Base-by-base conservation (phyloP, 1,284 basidiomycete genomes). In the Apiotrichum gracile region DNA sequence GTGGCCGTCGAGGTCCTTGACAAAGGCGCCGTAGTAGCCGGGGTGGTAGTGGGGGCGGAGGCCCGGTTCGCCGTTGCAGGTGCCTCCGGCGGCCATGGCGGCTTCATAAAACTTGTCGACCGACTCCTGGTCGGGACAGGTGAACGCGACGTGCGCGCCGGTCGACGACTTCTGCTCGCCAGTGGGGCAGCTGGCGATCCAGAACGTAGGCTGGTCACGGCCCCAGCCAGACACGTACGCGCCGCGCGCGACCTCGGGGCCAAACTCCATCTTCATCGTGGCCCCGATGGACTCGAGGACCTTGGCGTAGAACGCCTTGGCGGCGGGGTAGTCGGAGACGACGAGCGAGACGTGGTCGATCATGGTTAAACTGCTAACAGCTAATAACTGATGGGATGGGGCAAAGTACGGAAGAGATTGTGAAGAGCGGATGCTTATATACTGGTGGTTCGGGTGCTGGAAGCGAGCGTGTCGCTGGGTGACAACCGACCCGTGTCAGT, bases 11-110 rank as follows among this genome's bases (percentile, higher is more conserved):
- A 43, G 34, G 35, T 59, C 57, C 7, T 42, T 37, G 21, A 56
- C 46, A 22, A 55, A 59, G 16, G 54, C 57, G 41, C 40, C 57
- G 19, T 56, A 59, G 38, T 59, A 59, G 46, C 46, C 42, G 37
- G 54, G 49, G 45, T 59, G 57, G 43, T 55, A 59, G 22, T 55
- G 41, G 7, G 51, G 14, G 7, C 57, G 34, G 5, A 51, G 6
- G 22, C 57, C 57, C 4, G 57, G 57, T 41, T 51, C 34, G 49
- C 57, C 57, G 24, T 59, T 54, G 14, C 39, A 25, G 37, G 44
- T 46, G 12, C 40, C 57, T 24, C 57, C 57, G 5, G 57, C 57
- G 12, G 29, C 29, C 33, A 59, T 22, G 7, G 57, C 57, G 8
- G 54, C 51, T 10, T 51, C 47, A 46, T 59, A 51, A 17, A 44